Evolutionary conservation across 176 grass and related monocot species (phyloP).

Genomic region (Pharus latifolius): DNA sequence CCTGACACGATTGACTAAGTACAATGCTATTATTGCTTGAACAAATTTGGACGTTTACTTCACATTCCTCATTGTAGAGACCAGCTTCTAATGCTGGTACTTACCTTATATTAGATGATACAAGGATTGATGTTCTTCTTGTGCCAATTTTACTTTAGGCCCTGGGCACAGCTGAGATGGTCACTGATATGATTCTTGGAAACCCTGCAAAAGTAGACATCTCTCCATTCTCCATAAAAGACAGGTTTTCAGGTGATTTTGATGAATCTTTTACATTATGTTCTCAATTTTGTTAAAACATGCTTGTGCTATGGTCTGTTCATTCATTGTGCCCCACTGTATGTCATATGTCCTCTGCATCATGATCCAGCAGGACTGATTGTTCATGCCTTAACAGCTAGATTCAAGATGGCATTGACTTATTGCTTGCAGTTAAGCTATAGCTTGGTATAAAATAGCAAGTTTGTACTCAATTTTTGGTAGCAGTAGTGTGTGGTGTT

Average conservation of each 20-base stretch:
- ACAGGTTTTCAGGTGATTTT: constrained; percentile 60
- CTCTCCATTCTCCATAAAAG: constrained; percentile 54
- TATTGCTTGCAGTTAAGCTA: not conserved
- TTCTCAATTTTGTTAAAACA: not conserved
- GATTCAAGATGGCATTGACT: not conserved
- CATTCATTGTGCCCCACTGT: not conserved
- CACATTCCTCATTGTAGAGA: not conserved
- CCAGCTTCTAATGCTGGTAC: not conserved
- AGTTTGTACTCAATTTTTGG: too few species aligned
- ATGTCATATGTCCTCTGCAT: not conserved
- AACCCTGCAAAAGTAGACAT: constrained; percentile 52
- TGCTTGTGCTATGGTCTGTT: not conserved
- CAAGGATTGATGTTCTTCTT: constrained; percentile 11
- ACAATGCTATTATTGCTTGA: not conserved
- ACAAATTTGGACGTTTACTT: not conserved
- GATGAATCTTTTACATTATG: not conserved
- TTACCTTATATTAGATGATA: constrained; percentile 3
- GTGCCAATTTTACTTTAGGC: constrained; percentile 46
- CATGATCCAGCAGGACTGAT: not conserved
- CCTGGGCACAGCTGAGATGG: constrained; percentile 95
- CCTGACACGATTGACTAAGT: not conserved
- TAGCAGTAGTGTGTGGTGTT: too few species aligned
- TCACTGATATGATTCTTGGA: constrained; percentile 70
- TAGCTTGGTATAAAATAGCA: too few species aligned
- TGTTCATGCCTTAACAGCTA: constrained; percentile 4